A percentile compares a stretch with the other conserved stretches of the same genome.
Evolutionary conservation across 768 basidiomycete genomes (phyloP).

Genomic region (Lactifluus volemus): DNA sequence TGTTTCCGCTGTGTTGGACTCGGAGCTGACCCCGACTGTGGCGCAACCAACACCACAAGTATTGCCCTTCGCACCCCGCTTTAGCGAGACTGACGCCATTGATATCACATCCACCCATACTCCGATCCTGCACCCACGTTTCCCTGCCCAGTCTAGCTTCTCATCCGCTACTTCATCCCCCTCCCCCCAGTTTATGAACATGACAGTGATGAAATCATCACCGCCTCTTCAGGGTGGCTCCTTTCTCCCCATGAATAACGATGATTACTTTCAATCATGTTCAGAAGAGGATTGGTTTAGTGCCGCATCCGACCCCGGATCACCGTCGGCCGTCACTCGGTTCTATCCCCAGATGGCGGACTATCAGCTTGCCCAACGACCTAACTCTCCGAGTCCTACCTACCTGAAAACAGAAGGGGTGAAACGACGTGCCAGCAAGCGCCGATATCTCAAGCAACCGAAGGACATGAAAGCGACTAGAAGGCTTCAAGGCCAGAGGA

Average conservation of each 20-base stretch:
- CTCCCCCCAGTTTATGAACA: neutral
- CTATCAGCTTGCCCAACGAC: neutral
- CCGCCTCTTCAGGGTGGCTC: neutral
- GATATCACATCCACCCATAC: neutral
- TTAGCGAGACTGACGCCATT: neutral
- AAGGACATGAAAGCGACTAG: conserved; percentile 2
- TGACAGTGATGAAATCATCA: neutral
- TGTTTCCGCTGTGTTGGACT: neutral
- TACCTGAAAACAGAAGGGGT: neutral
- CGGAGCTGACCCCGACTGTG: neutral
- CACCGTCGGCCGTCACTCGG: neutral
- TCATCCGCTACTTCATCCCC: neutral
- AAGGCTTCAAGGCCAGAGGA: conserved; percentile 4
- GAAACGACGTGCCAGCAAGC: neutral
- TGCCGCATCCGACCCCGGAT: neutral
- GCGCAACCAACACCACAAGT: neutral
- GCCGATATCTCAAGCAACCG: neutral
- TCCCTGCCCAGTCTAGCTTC: neutral
- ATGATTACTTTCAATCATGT: neutral
- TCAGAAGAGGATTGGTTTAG: neutral
- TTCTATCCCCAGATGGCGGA: neutral
- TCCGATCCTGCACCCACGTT: neutral
- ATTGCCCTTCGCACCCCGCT: neutral
- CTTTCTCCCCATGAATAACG: neutral
- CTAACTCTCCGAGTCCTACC: neutral